phyloP scores from a whole-genome alignment of 2,329 filamentous ascomycete species.

The Ceratocystis albifundus region DNA sequence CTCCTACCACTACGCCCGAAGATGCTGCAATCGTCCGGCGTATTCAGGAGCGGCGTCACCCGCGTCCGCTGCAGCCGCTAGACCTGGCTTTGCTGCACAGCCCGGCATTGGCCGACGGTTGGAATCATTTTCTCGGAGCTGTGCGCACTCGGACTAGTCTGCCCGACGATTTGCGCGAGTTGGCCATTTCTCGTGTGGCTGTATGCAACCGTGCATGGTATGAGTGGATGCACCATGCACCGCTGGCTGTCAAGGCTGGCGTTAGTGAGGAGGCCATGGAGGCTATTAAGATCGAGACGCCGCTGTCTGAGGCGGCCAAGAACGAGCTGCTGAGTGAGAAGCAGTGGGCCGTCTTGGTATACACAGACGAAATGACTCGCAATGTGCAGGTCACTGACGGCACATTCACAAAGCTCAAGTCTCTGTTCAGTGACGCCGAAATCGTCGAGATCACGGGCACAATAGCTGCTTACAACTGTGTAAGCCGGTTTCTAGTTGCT shows the following conservation, averaged over 20 bases:
- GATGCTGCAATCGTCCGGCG: constrained; percentile 50
- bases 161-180: constrained; percentile 52
- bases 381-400: constrained; percentile 57
- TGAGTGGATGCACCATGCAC: constrained; percentile 72
- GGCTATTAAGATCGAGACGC: constrained; percentile 32
- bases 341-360: constrained; percentile 58
- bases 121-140: constrained; percentile 58
- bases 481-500: constrained; percentile 72
- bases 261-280: constrained; percentile 42
- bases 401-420: constrained; percentile 53
- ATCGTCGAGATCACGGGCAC: constrained; percentile 73
- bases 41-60: constrained; percentile 52
- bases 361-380: constrained; percentile 75
- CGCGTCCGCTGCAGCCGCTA: constrained; percentile 60
- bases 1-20: constrained; percentile 34
- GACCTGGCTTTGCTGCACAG: constrained; percentile 66
- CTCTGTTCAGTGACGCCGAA: constrained; percentile 54
- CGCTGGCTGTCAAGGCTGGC: constrained; percentile 49
- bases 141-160: constrained; percentile 45
- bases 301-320: constrained; percentile 28
- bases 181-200: constrained; percentile 71
- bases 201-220: constrained; percentile 73
- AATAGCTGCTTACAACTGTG: constrained; percentile 70
- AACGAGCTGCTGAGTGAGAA: constrained; percentile 39
- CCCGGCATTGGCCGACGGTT: constrained; percentile 62